A percentile compares a stretch with the other conserved stretches of the same genome.
Evolutionary conservation across 345 rosid genomes (phyloP).

Genomic region (Mangifera indica): DNA sequence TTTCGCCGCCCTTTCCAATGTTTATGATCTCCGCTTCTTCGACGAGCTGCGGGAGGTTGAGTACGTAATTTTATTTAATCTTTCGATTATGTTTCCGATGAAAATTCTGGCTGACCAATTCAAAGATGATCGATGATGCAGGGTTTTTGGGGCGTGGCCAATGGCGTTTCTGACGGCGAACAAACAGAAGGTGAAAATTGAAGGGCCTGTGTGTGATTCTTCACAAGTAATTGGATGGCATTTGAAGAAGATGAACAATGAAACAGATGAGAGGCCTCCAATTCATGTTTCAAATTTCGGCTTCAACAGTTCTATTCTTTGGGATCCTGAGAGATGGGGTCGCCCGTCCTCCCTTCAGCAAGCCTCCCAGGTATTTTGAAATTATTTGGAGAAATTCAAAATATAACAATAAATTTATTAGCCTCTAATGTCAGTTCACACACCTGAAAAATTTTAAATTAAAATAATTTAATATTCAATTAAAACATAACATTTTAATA

Average conservation of each 20-base stretch:
- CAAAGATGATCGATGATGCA: conserved; percentile 12
- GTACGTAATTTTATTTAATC: conserved; percentile 36
- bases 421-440: no score
- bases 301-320: conserved; percentile 75
- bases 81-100: background rate
- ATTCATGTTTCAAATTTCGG: conserved; percentile 67
- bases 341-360: conserved; percentile 65
- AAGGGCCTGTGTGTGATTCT: conserved; percentile 84
- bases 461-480: no score
- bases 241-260: conserved; percentile 51
- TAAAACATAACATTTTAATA: no score
- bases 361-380: conserved; percentile 57
- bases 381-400: no score
- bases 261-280: conserved; percentile 44
- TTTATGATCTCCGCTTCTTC: conserved; percentile 85
- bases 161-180: conserved; percentile 67
- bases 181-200: conserved; percentile 59
- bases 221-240: conserved; percentile 90
- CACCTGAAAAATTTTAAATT: no score
- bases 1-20: conserved; percentile 68
- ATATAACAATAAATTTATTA: no score
- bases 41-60: conserved; percentile 73
- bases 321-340: conserved; percentile 95
- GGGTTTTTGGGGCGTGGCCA: conserved; percentile 93
- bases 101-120: no score